Percentiles rank a stretch among this genome's conserved stretches.
Conservation (phyloP, 129 eudicot genomes). For the Pulicaria dysenterica region DNA sequence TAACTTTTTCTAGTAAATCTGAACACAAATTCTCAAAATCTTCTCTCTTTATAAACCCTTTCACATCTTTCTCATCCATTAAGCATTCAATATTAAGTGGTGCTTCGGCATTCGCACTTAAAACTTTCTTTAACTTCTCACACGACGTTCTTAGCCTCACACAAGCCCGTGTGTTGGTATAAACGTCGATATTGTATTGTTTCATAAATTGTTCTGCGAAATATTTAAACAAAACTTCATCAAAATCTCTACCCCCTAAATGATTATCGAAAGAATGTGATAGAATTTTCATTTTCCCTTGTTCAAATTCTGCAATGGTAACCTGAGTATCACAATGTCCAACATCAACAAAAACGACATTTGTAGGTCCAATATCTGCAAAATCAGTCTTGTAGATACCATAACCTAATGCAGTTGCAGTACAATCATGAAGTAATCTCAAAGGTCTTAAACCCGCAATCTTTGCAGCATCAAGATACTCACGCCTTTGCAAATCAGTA, state of each 20-base stretch:
- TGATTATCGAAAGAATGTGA: constrained; percentile 87
- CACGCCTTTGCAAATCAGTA: constrained; percentile 83
- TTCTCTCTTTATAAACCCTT: constrained; percentile 86
- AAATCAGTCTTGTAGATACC: constrained; percentile 93
- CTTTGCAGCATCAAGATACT: constrained; percentile 79
- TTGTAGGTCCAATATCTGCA: constrained; percentile 43
- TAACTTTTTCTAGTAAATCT: constrained; percentile 60
- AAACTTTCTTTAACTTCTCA: constrained; percentile 90
- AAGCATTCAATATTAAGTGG: constrained; percentile 90
- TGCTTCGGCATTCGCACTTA: constrained; percentile 98
- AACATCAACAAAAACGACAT: constrained; percentile 88
- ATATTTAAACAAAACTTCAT: constrained; percentile 77
- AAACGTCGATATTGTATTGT: constrained; percentile 70
- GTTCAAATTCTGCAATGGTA: constrained; percentile 72
- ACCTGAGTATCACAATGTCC: constrained; percentile 98
- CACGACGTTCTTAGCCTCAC: constrained; percentile 80
- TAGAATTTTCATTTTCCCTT: constrained; percentile 70
- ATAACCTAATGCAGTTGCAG: constrained; percentile 93
- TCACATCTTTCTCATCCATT: constrained; percentile 98
- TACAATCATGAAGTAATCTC: constrained; percentile 87
- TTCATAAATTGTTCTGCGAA: constrained; percentile 65
- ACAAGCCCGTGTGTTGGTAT: constrained; percentile 71
- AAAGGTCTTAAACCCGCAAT: constrained; percentile 79
- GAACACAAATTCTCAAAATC: constrained; percentile 83
- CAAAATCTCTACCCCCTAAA: constrained; percentile 93